Conservation (phyloP, 345 rosid genomes). For the Brassica carinata region DNA sequence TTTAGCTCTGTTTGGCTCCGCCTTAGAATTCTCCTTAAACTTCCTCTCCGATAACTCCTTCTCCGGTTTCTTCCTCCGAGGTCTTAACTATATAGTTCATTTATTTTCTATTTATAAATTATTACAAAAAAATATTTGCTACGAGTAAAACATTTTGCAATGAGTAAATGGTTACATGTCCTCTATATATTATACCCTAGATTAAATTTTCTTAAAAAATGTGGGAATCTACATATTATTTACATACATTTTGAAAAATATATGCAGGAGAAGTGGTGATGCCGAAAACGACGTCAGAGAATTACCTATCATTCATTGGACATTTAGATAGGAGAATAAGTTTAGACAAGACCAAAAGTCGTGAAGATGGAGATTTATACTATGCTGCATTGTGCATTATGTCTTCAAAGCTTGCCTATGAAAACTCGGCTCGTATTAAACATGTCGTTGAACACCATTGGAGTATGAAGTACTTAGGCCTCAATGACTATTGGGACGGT, state of each 20-base stretch:
- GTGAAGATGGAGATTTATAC: constrained; percentile 48
- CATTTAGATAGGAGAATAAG: constrained; percentile 49
- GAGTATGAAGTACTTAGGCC: constrained; percentile 73
- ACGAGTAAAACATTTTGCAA: neutral
- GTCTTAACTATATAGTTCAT: neutral
- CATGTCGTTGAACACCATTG: constrained; percentile 50
- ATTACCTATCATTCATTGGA: constrained; percentile 51
- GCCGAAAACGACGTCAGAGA: constrained; percentile 50
- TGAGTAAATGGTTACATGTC: neutral
- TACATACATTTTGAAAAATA: neutral
- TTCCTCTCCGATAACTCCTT: constrained; percentile 49
- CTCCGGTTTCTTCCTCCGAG: constrained; percentile 36
- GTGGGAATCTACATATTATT: neutral
- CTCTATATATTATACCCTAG: neutral
- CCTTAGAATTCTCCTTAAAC: constrained; percentile 49
- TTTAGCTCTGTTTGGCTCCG: constrained; percentile 48
- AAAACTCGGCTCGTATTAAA: constrained; percentile 56
- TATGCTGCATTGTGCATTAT: constrained; percentile 57
- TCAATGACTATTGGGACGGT: constrained; percentile 72
- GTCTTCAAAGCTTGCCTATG: constrained; percentile 70
- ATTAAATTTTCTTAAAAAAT: neutral
- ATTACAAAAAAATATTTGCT: neutral
- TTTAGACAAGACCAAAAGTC: constrained; percentile 48
- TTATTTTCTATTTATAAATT: neutral
- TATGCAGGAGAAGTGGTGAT: constrained; percentile 48